Evolutionary conservation across 495 filamentous ascomycete genomes (phyloP).

Genomic region (Penicillium dipodomyicola): DNA sequence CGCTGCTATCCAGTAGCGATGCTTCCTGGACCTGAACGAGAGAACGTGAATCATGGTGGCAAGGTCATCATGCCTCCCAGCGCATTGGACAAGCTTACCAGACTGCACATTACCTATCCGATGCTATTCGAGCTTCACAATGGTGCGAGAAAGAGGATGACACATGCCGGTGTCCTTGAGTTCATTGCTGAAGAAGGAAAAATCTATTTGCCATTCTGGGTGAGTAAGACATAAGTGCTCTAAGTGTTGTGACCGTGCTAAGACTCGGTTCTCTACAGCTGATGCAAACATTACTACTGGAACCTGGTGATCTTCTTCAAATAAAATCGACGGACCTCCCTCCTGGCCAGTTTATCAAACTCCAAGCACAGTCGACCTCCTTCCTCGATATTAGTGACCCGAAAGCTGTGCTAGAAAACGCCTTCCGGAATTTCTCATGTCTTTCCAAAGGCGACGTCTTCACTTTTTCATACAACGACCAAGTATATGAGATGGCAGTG

Average conservation of each 20-base stretch:
- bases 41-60: slow-evolving; percentile 90
- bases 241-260: slow-evolving; percentile 2
- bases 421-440: slow-evolving; percentile 91
- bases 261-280: slow-evolving; percentile 54
- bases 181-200: slow-evolving; percentile 97
- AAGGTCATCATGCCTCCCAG: slow-evolving; percentile 96
- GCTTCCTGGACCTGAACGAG: slow-evolving; percentile 88
- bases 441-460: slow-evolving; percentile 90
- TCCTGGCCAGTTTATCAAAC: slow-evolving; percentile 85
- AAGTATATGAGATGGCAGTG: slow-evolving; percentile 86
- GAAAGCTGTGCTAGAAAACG: slow-evolving; percentile 95
- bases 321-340: slow-evolving; percentile 91
- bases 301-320: slow-evolving; percentile 90
- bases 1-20: slow-evolving; percentile 92
- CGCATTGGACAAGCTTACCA: slow-evolving; percentile 90
- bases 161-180: slow-evolving; percentile 92
- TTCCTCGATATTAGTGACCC: slow-evolving; percentile 97
- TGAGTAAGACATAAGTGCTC: slow-evolving; percentile 40
- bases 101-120: slow-evolving; percentile 95
- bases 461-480: slow-evolving; percentile 92
- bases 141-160: slow-evolving; percentile 70
- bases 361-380: slow-evolving; percentile 85
- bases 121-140: slow-evolving; percentile 96
- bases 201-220: slow-evolving; percentile 94
- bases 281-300: slow-evolving; percentile 86